Conservation (phyloP, 2,329 filamentous ascomycete species). For the Cercospora zeina region DNA sequence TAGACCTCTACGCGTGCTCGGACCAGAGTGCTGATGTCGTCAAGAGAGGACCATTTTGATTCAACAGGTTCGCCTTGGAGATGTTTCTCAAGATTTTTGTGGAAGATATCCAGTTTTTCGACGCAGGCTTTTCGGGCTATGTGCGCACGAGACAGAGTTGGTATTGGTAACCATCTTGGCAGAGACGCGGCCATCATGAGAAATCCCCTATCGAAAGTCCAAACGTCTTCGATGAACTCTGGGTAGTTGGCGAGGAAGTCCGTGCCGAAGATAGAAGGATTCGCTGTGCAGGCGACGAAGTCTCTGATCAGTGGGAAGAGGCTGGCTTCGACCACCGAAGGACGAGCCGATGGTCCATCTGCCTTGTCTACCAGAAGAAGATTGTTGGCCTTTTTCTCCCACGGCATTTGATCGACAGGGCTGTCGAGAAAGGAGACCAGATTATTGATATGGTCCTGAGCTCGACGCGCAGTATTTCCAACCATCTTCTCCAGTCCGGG, state of each 20-base stretch:
- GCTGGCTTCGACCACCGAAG: constrained; percentile 53
- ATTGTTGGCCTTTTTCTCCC: constrained; percentile 59
- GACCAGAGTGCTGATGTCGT: constrained; percentile 41
- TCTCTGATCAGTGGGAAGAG: constrained; percentile 57
- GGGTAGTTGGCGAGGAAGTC: constrained; percentile 56
- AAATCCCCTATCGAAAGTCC: constrained; percentile 57
- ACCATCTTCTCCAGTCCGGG: constrained; percentile 49
- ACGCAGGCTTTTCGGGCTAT: constrained; percentile 40
- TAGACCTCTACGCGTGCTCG: constrained; percentile 39
- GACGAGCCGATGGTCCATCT: constrained; percentile 43
- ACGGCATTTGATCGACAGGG: constrained; percentile 61
- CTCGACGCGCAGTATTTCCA: constrained; percentile 41
- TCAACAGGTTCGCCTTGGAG: constrained; percentile 37
- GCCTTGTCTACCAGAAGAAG: constrained; percentile 34
- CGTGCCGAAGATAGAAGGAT: constrained; percentile 55
- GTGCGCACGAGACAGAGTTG: constrained; percentile 52
- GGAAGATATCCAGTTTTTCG: constrained; percentile 33
- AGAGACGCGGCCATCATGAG: constrained; percentile 56
- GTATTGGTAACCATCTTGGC: constrained; percentile 58
- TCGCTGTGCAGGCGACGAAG: constrained; percentile 56
- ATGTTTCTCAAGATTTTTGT: constrained; percentile 39
- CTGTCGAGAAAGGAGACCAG: constrained; percentile 61
- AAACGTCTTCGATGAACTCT: constrained; percentile 56
- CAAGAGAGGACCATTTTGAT: constrained; percentile 40
- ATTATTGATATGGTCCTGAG: constrained; percentile 53